Conservation (phyloP, 371 early-diverging fungal species). For the Polyrhizophydium stewartii region DNA sequence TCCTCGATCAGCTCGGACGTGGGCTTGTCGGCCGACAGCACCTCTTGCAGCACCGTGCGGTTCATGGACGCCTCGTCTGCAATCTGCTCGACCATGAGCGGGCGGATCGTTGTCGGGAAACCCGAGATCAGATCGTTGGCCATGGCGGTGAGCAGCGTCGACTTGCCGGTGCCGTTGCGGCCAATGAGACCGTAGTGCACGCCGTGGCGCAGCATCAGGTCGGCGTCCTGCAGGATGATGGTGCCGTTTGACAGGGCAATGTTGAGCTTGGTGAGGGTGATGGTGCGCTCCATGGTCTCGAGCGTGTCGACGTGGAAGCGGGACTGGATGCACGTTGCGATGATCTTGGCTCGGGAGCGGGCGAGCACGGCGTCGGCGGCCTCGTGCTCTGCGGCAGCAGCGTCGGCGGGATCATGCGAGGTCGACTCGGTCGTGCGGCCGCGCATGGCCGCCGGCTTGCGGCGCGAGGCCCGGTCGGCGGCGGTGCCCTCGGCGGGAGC, state of each 20-base stretch:
- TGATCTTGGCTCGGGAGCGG: neutral
- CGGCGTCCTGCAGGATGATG: constrained; percentile 49
- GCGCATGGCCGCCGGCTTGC: no score
- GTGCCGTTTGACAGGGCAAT: neutral
- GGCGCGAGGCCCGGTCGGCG: no score
- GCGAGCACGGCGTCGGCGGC: no score
- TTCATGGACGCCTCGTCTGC: constrained; percentile 44
- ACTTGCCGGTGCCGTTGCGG: constrained; percentile 90
- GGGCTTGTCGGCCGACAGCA: neutral
- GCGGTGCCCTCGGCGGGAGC: no score
- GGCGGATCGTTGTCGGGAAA: constrained; percentile 68
- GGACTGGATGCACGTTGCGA: constrained; percentile 28
- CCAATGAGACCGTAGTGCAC: constrained; percentile 76
- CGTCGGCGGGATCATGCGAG: no score
- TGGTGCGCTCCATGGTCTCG: constrained; percentile 61
- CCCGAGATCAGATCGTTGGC: constrained; percentile 71
- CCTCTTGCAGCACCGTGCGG: constrained; percentile 49
- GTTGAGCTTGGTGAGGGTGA: neutral
- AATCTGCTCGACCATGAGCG: constrained; percentile 73
- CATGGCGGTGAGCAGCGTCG: constrained; percentile 71
- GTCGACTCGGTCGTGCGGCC: no score
- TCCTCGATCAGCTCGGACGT: neutral
- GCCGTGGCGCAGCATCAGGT: constrained; percentile 57
- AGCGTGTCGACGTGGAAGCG: constrained; percentile 83
- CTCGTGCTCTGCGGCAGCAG: no score